These are phyloP conservation scores for Boletus vermiculosoides DNA, from an alignment of 768 basidiomycete genomes.

Conservation along the genomic window DNA sequence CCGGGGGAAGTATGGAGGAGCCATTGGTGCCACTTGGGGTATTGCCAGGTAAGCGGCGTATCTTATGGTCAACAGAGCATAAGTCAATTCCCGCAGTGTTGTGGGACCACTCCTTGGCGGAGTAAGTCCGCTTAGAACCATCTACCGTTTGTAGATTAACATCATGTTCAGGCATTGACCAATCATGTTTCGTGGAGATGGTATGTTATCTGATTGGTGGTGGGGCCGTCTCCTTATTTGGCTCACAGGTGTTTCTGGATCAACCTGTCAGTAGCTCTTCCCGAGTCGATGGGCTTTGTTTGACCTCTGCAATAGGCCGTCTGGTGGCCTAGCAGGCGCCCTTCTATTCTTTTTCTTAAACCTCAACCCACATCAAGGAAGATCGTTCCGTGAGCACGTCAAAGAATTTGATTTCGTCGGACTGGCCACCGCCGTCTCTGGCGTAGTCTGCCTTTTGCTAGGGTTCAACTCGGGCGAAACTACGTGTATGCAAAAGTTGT, in stretches of 20 bases:
- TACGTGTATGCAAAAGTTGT: slow-evolving; percentile 24
- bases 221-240: background rate
- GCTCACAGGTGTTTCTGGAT: slow-evolving; percentile 36
- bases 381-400: slow-evolving; percentile 32
- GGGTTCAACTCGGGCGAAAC: slow-evolving; percentile 39
- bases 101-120: slow-evolving; percentile 45
- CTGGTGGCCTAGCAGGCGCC: slow-evolving; percentile 33
- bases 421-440: slow-evolving; percentile 33
- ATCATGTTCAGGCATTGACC: slow-evolving; percentile 28
- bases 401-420: slow-evolving; percentile 42
- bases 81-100: slow-evolving; percentile 26
- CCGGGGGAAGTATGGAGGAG: slow-evolving; percentile 41
- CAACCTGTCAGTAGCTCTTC: slow-evolving; percentile 29
- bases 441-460: slow-evolving; percentile 38
- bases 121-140: slow-evolving; percentile 17
- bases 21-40: slow-evolving; percentile 42
- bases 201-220: slow-evolving; percentile 21
- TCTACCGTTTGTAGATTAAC: background rate
- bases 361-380: slow-evolving; percentile 35
- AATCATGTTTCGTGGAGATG: slow-evolving; percentile 41
- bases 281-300: background rate
- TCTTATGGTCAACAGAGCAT: background rate
- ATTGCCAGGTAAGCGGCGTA: slow-evolving; percentile 30
- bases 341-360: slow-evolving; percentile 37
- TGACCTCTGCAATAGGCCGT: slow-evolving; percentile 28